phyloP scores from a whole-genome alignment of 2,329 filamentous ascomycete species.

The Epichloe festucae region DNA sequence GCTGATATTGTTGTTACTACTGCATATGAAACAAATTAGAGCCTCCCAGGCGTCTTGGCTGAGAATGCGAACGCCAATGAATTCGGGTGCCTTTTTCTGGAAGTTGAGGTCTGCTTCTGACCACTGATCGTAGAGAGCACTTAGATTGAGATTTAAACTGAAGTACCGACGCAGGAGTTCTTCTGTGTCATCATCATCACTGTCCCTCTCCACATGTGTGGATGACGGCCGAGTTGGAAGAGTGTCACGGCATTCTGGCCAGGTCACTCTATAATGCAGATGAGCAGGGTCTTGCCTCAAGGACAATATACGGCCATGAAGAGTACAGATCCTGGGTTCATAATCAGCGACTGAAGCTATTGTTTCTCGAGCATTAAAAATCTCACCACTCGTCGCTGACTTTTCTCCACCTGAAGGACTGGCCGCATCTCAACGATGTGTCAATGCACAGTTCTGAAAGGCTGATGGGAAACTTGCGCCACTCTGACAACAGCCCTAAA shows the following conservation, averaged over 20 bases:
- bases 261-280: conserved; percentile 69
- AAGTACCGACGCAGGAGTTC: conserved; percentile 73
- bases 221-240: conserved; percentile 7
- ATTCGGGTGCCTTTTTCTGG: conserved; percentile 70
- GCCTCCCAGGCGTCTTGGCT: conserved; percentile 96
- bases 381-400: conserved; percentile 69
- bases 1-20: conserved; percentile 95
- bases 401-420: conserved; percentile 93
- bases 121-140: conserved; percentile 74
- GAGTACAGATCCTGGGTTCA: conserved; percentile 58
- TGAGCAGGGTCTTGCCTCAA: conserved; percentile 68
- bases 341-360: neutral
- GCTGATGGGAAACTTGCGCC: conserved; percentile 74
- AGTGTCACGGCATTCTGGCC: conserved; percentile 24
- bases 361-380: neutral
- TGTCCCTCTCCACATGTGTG: conserved; percentile 7
- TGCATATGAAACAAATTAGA: conserved; percentile 89
- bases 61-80: conserved; percentile 82
- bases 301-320: conserved; percentile 74
- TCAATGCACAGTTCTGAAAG: conserved; percentile 85
- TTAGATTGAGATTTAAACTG: conserved; percentile 67
- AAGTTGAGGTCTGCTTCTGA: conserved; percentile 78
- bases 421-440: conserved; percentile 85
- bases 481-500: conserved; percentile 49
- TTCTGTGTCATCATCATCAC: conserved; percentile 52